Base-by-base conservation (phyloP, 805 yeast species). In the Tetrapisispora iriomotensis region DNA sequence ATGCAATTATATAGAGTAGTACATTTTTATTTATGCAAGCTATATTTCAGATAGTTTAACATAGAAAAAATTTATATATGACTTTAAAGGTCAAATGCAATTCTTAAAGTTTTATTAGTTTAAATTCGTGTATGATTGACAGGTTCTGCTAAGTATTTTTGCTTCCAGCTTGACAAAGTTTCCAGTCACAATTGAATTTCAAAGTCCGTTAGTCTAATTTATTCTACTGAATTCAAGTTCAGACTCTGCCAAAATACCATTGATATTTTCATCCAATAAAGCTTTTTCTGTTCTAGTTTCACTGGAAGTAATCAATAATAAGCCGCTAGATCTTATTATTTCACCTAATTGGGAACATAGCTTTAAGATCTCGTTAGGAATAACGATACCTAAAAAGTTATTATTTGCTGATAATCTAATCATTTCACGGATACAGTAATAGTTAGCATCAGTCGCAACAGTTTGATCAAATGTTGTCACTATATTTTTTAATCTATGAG, bases 361-460 rank as follows among this genome's bases (percentile, higher is more conserved):
- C 28, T 71, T 65, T 41, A 90, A 64, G 39, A 92, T 55, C 40
- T 79, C 79, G 21, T 76, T 71, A 0, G 94, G 86, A 18, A 85
- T 74, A 19, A 86, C 77, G 9, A 92, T 58, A 14, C 98, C 98
- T 46, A 92, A 68, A 38, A 92, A 66, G 54, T 92, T 92, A 55
- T 92, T 92, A 41, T 72, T 70, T 3, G 79, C 71, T 0, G 96
- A 88, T 56, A 85, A 87, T 37, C 71, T 71, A 1, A 87, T 76
- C 1, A 94, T 95, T 24, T 26, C 43, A 25, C 42, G 35, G 15
- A 46, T 38, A 32, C 45, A 36, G 35, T 37, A 43, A 36, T 48
- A 38, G 29, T 44, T 30, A 23, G 49, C 39, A 12, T 20, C 24
- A 1, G 43, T 40, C 22, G 36, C 45, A 26, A 53, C 58, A 50